A percentile compares a stretch with the other conserved stretches of the same genome.
phyloP scores from a whole-genome alignment of 139 green algal genomes.

The Zygnema circumcarinatum region DNA sequence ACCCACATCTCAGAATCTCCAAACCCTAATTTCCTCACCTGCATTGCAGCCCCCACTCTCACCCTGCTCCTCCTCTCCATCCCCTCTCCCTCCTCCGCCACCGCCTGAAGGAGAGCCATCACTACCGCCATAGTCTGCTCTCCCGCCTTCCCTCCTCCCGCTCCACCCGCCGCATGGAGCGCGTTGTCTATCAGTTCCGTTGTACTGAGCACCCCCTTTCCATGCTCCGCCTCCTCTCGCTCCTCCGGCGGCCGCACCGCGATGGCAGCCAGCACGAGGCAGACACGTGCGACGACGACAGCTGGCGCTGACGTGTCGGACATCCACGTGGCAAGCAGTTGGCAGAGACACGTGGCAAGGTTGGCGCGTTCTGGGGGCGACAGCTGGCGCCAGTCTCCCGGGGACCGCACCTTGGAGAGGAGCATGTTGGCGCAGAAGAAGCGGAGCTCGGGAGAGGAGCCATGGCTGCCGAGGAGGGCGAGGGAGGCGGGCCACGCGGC shows the following conservation, averaged over 20 bases:
- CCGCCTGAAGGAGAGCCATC: constrained; percentile 29
- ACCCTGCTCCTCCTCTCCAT: constrained; percentile 9
- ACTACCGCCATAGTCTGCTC: constrained; percentile 38
- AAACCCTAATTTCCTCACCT: neutral
- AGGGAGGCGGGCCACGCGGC: constrained; percentile 14
- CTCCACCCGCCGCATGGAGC: neutral
- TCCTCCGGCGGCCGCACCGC: constrained; percentile 1
- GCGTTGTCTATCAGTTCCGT: neutral
- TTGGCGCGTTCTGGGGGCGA: constrained; percentile 1
- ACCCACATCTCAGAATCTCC: too few relatives aligned
- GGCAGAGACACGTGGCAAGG: neutral
- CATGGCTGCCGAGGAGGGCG: constrained; percentile 3
- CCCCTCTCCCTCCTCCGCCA: constrained; percentile 37
- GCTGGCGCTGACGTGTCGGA: constrained; percentile 4
- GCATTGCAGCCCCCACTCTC: neutral
- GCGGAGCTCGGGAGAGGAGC: neutral
- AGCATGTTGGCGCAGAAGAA: constrained; percentile 54
- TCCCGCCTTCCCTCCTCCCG: neutral
- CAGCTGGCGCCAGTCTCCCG: neutral
- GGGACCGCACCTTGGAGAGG: constrained; percentile 25
- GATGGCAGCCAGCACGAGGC: constrained; percentile 41
- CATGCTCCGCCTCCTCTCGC: constrained; percentile 5
- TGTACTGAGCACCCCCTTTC: neutral
- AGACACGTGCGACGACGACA: constrained; percentile 34
- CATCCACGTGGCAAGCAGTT: constrained; percentile 22